These are phyloP conservation scores for Coriaria nepalensis DNA, from an alignment of 306 rosid genomes.

Conservation along the genomic window DNA sequence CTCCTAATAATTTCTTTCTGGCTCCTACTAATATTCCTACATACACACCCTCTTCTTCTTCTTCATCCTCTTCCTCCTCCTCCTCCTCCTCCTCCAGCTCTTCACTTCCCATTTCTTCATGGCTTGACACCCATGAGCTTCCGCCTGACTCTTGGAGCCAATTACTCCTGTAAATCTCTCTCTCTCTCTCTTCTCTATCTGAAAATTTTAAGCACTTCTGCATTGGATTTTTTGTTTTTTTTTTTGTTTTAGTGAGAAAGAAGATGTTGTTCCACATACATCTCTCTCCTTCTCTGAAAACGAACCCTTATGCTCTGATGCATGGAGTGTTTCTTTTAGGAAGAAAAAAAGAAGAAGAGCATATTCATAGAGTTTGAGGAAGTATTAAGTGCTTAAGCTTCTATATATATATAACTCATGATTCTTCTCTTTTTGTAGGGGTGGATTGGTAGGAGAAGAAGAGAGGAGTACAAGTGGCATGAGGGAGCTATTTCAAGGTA, in stretches of 20 bases:
- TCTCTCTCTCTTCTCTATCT: constrained; percentile 4
- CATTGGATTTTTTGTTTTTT: background rate
- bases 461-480: constrained; percentile 24
- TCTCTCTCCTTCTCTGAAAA: too few relatives aligned
- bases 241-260: too few relatives aligned
- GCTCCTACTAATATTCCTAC: constrained; percentile 14
- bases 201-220: background rate
- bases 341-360: too few relatives aligned
- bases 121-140: constrained; percentile 44
- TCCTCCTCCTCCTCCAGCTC: constrained; percentile 22
- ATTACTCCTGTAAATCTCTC: constrained; percentile 44
- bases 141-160: constrained; percentile 94
- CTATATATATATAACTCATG: background rate
- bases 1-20: constrained; percentile 44
- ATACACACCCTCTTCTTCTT: constrained; percentile 13
- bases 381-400: too few relatives aligned
- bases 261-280: too few relatives aligned
- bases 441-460: constrained; percentile 58
- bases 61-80: constrained; percentile 18
- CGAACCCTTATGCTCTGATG: too few relatives aligned
- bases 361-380: too few relatives aligned
- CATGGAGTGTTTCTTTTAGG: too few relatives aligned
- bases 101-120: constrained; percentile 46
- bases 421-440: constrained; percentile 28
- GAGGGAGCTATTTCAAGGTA: constrained; percentile 35